These are phyloP conservation scores for Closterium sp. DNA, from an alignment of 139 green algal species.

Conservation along the genomic window DNA sequence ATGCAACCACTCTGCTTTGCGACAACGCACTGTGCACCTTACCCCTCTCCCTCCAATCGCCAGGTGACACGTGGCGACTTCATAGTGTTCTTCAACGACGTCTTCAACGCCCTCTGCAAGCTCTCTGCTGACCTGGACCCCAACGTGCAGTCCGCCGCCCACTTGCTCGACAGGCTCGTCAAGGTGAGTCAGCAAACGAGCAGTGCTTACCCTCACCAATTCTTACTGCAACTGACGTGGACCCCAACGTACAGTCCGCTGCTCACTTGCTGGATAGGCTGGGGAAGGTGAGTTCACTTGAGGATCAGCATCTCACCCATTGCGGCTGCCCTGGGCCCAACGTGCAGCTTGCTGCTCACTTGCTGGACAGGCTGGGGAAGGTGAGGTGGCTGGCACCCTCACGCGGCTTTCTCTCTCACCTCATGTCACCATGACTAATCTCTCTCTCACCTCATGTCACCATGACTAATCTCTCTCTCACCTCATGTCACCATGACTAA, in stretches of 20 bases:
- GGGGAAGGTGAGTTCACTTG: slow-evolving; percentile 83
- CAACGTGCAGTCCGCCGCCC: slow-evolving; percentile 87
- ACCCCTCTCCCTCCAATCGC: not conserved
- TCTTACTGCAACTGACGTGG: slow-evolving; percentile 73
- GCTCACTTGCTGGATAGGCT: slow-evolving; percentile 88
- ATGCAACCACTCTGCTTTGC: slow-evolving; percentile 57
- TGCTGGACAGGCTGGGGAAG: slow-evolving; percentile 93
- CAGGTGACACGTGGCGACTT: slow-evolving; percentile 63
- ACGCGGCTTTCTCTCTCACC: too few species aligned
- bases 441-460: too few species aligned
- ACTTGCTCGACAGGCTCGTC: slow-evolving; percentile 90
- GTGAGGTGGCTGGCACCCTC: too few species aligned
- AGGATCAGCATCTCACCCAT: too few species aligned
- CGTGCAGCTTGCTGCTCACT: too few species aligned
- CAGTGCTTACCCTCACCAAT: not conserved
- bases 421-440: too few species aligned
- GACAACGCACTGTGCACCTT: not conserved
- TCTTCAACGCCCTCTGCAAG: slow-evolving; percentile 91
- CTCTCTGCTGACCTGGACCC: slow-evolving; percentile 71
- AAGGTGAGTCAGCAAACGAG: slow-evolving; percentile 58
- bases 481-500: too few species aligned
- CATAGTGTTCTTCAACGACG: slow-evolving; percentile 82
- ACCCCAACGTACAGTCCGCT: slow-evolving; percentile 86
- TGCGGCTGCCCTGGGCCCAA: slow-evolving; percentile 94
- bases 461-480: too few species aligned